A percentile compares a stretch with the other conserved stretches of the same genome.
These are phyloP conservation scores for Ustilago sp. DNA, from an alignment of 1,284 basidiomycete species.

Conservation along the genomic window DNA sequence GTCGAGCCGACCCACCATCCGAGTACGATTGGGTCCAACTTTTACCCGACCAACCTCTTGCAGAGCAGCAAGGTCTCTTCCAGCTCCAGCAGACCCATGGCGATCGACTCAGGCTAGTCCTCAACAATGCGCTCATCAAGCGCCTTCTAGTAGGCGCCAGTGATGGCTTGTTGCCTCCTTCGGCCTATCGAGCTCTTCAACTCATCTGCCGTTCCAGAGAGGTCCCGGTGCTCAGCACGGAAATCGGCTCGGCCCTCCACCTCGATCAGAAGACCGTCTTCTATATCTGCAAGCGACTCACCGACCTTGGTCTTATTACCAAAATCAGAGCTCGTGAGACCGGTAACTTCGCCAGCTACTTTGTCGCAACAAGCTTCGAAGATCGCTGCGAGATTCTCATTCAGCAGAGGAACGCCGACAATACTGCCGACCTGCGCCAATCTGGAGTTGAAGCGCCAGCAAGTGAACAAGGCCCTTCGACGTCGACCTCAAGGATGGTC, in stretches of 20 bases:
- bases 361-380: constrained; percentile 44
- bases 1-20: background rate
- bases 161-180: constrained; percentile 80
- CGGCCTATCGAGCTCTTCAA: constrained; percentile 87
- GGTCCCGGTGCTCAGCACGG: constrained; percentile 80
- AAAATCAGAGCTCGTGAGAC: constrained; percentile 61
- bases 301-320: constrained; percentile 41
- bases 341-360: constrained; percentile 52
- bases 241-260: constrained; percentile 80
- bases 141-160: constrained; percentile 83
- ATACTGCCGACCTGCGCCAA: constrained; percentile 16
- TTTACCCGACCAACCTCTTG: constrained; percentile 28
- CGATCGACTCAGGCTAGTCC: constrained; percentile 77
- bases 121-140: constrained; percentile 80
- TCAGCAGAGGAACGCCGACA: constrained; percentile 45
- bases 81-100: constrained; percentile 70
- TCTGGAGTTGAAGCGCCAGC: background rate
- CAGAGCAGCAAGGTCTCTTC: constrained; percentile 67
- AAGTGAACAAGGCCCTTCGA: background rate
- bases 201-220: constrained; percentile 83
- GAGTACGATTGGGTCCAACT: constrained; percentile 37
- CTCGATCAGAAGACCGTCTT: constrained; percentile 91
- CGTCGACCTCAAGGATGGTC: background rate
- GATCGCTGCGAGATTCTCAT: constrained; percentile 49
- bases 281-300: constrained; percentile 70